A percentile compares a stretch with the other conserved stretches of the same genome.
These are phyloP conservation scores for Trichoderma sp. DNA, from an alignment of 2,329 filamentous ascomycete genomes.

Conservation along the genomic window DNA sequence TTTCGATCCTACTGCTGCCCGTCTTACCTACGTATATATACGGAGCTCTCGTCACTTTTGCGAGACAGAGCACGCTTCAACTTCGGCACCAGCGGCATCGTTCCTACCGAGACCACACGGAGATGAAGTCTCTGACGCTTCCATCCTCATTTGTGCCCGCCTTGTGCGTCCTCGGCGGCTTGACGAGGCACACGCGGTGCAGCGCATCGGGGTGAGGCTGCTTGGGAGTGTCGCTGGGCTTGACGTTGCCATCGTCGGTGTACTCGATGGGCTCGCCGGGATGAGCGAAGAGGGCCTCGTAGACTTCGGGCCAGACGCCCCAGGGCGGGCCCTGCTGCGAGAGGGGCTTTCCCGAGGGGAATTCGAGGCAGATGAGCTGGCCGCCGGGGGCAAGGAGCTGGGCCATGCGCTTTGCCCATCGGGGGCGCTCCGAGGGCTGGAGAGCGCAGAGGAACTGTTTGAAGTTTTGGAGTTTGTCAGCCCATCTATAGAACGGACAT, in stretches of 20 bases:
- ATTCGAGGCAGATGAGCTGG: slow-evolving; percentile 67
- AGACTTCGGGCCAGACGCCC: slow-evolving; percentile 65
- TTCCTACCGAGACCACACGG: slow-evolving; percentile 46
- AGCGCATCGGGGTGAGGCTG: slow-evolving; percentile 35
- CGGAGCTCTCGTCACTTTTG: neutral
- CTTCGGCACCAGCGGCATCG: neutral
- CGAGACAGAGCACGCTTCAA: neutral
- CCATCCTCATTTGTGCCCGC: slow-evolving; percentile 46
- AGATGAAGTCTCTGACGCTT: slow-evolving; percentile 50
- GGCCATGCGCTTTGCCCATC: slow-evolving; percentile 53
- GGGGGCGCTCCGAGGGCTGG: slow-evolving; percentile 48
- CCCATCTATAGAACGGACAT: neutral
- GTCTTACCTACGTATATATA: neutral
- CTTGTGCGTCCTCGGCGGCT: slow-evolving; percentile 49
- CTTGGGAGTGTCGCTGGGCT: slow-evolving; percentile 34
- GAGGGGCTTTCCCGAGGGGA: slow-evolving; percentile 68
- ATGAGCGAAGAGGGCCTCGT: slow-evolving; percentile 65
- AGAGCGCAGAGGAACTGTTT: slow-evolving; percentile 60
- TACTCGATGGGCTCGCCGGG: slow-evolving; percentile 68
- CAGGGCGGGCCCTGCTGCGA: slow-evolving; percentile 68
- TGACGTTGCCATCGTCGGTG: slow-evolving; percentile 42
- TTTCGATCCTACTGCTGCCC: neutral
- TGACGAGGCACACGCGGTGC: slow-evolving; percentile 47
- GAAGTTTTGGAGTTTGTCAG: slow-evolving; percentile 1
- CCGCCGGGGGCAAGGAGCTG: slow-evolving; percentile 49